Evolutionary conservation across 371 early-diverging fungal species (phyloP), one percentile per base, ranked within the genome.

Genomic region (Rhizopus sp.): DNA sequence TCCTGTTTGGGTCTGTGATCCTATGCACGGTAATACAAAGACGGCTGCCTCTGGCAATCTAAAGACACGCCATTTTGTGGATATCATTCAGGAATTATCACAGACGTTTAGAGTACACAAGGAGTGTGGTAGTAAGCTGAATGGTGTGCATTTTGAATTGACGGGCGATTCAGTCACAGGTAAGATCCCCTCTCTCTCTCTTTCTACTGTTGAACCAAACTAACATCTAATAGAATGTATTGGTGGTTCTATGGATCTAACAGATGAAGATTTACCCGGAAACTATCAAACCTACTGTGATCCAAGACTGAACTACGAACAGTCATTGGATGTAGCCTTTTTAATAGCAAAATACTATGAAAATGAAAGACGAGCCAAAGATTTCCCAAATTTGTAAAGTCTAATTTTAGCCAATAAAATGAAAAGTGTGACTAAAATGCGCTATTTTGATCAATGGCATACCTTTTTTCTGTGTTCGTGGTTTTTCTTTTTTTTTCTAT

Each of bases 11-110:
- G 89, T 88, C 33, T 93, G 93, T 73, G 98, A 98, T 70, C 98
- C 98, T 7, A 95, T 95, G 95, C 98, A 98, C 69, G 98, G 98
- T 63, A 97, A 97, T 78, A 96, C 97, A 17, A 91, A 92, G 66
- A 83, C 83, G 13, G 83, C 90, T 0, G 75, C 81, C 0, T 76
- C 87, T 12, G 94, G 95, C 5, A 57, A 61, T 13, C 78, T 93
- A 64, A 97, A 97, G 77, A 97, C 98, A 0, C 84, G 98, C 44
- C 85, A 90, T 35, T 92, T 94, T 65, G 83, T 90, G 13, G 88
- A 93, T 52, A 96, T 98, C 47, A 71, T 68, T 60, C 65, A 82
- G 69, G 97, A 96, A 69, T 74, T 96, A 53, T 85, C 89, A 5
- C 77, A 86, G 63, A 86, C 90, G 34, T 91, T 96, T 68, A 68